Base-by-base conservation (phyloP, 257 asterid species). In the Leonotis leonurus region DNA sequence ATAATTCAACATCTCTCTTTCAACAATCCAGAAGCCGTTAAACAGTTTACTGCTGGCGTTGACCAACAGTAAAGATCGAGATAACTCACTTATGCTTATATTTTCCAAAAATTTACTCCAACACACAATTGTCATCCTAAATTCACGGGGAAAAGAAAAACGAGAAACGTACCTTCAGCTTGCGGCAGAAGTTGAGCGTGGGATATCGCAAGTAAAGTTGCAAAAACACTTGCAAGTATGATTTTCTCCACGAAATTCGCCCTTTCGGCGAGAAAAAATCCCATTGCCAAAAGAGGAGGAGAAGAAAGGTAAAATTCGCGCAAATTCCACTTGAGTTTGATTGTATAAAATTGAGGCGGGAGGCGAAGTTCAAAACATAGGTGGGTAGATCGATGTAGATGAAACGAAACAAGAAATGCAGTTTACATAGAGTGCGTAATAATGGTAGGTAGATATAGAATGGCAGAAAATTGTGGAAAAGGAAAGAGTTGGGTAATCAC, bases 171-270 rank as follows among this genome's bases (percentile, higher is more conserved):
- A 80, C 85, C 86, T 80, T 83, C 90, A 8, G 71, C 64, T 50
- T 69, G 65, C 30, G 87, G 87, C 62, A 83, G 71, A 35, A 69
- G 81, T 64, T 83, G 90, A 66, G 87, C 79, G 67, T 55, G 65
- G 43, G 87, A 75, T 33, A 63, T 44, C 17, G 61, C 39, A 69
- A 69, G 6, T 18, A 83, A 22, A 43, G 60, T 18, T 33, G 71
- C 75, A 59, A 36, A 72, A 4, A 70, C 58, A 48, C 16, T 54
- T 10, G 45, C 74, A 44, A 73, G 11, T 48, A 68, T 6, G 18
- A 67, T 3, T 29, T 9, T 56, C 37, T 5, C 60, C 59, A 49
- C 67, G 16, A 58, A 51, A 69, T 48, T 62, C 17, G 50, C 45
- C 67, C 57, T 26, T 60, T 16, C 26, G 32, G 56, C 54, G 33